Percentiles rank a stretch among this genome's conserved stretches.
phyloP scores from a whole-genome alignment of 2,329 filamentous ascomycete genomes.

The Claviceps digitariae region DNA sequence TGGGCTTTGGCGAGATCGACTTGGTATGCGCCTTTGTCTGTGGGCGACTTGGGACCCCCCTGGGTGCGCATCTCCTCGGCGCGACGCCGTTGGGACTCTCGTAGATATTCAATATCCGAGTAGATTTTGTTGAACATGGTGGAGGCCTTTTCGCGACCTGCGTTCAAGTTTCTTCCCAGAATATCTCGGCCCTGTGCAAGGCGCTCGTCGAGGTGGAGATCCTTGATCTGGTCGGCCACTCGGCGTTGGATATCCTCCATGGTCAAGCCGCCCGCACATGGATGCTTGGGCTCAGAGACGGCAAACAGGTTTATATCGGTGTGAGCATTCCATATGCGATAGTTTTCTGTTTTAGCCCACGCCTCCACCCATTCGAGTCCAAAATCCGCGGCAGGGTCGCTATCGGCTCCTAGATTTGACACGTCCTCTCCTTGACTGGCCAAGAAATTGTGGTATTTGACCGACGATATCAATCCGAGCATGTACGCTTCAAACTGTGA shows the following conservation, averaged over 20 bases:
- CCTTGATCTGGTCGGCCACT: slow-evolving; percentile 81
- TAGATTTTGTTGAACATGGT: slow-evolving; percentile 80
- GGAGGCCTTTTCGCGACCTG: slow-evolving; percentile 76
- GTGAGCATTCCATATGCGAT: slow-evolving; percentile 69
- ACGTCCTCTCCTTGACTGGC: slow-evolving; percentile 55
- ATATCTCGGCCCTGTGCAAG: slow-evolving; percentile 73
- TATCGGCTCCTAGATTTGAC: slow-evolving; percentile 56
- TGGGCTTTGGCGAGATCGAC: slow-evolving; percentile 27
- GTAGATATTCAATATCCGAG: slow-evolving; percentile 64
- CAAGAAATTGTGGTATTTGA: slow-evolving; percentile 74
- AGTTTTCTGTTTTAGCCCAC: slow-evolving; percentile 84
- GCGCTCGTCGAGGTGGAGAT: slow-evolving; percentile 84
- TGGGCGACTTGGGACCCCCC: slow-evolving; percentile 2
- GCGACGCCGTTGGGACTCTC: slow-evolving; percentile 31
- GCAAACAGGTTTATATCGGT: slow-evolving; percentile 86
- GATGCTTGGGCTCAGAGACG: slow-evolving; percentile 84
- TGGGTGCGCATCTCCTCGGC: slow-evolving; percentile 23
- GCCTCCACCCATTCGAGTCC: slow-evolving; percentile 71
- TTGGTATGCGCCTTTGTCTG: slow-evolving; percentile 7
- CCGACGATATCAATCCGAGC: slow-evolving; percentile 70
- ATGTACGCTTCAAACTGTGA: slow-evolving; percentile 97
- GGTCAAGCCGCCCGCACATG: slow-evolving; percentile 80
- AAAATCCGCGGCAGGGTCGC: slow-evolving; percentile 77
- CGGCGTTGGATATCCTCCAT: slow-evolving; percentile 91
- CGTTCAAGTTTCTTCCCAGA: slow-evolving; percentile 77